Evolutionary conservation across 352 stramenopile genomes (phyloP).

Genomic region (Pythium dissotocum): DNA sequence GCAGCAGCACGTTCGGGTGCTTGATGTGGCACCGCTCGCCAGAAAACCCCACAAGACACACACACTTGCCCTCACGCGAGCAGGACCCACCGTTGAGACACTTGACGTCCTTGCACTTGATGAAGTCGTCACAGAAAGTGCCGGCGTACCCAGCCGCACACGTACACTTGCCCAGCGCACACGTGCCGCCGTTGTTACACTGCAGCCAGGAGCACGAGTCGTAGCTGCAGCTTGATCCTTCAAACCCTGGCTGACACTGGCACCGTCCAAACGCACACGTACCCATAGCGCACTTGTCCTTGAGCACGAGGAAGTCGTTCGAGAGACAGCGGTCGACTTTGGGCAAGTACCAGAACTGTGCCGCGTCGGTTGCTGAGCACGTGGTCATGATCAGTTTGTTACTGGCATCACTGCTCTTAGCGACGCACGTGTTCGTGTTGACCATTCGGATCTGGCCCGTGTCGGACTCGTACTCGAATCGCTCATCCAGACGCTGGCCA

Average conservation of each 20-base stretch:
- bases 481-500: slow-evolving; percentile 2
- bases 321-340: slow-evolving; percentile 1
- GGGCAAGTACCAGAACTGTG: slow-evolving; percentile 7
- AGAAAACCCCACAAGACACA: slow-evolving; percentile 8
- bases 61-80: slow-evolving; percentile 4
- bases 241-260: slow-evolving; percentile 10
- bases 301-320: background rate
- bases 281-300: slow-evolving; percentile 6
- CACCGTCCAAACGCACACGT: slow-evolving; percentile 8
- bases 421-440: slow-evolving; percentile 7
- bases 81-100: slow-evolving; percentile 12
- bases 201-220: slow-evolving; percentile 5
- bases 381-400: background rate
- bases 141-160: slow-evolving; percentile 9
- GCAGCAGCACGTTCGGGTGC: slow-evolving; percentile 8
- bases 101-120: slow-evolving; percentile 14
- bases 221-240: slow-evolving; percentile 4
- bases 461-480: slow-evolving; percentile 15
- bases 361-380: slow-evolving; percentile 1
- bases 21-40: background rate
- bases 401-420: background rate
- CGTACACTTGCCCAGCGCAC: slow-evolving; percentile 8
- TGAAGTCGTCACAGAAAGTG: slow-evolving; percentile 14
- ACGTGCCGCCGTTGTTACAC: slow-evolving; percentile 15
- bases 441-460: slow-evolving; percentile 8